These are phyloP conservation scores for Apiospora sp. DNA, from an alignment of 2,329 filamentous ascomycete genomes.

Conservation along the genomic window DNA sequence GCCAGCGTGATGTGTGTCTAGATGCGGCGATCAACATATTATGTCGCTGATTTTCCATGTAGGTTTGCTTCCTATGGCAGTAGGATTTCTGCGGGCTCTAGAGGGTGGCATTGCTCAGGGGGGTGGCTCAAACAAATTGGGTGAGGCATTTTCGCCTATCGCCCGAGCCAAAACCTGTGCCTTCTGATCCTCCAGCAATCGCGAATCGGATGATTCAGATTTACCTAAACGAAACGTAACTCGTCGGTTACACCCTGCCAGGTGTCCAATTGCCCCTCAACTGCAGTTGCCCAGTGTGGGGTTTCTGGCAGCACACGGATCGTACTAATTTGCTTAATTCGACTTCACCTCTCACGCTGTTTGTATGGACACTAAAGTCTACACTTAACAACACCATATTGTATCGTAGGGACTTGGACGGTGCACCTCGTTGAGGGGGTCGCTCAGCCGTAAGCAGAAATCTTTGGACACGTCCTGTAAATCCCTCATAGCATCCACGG, in stretches of 20 bases:
- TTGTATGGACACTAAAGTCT: background rate
- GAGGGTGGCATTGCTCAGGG: no score
- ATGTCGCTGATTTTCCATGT: no score
- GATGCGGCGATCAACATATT: no score
- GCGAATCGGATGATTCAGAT: background rate
- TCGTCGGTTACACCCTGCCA: background rate
- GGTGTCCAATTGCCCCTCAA: background rate
- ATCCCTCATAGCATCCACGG: background rate
- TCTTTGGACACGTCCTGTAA: background rate
- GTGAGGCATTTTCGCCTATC: no score
- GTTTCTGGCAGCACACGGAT: background rate
- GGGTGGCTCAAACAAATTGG: no score
- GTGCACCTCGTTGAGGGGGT: background rate
- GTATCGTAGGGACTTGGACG: background rate
- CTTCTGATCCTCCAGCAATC: background rate
- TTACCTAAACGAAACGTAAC: background rate
- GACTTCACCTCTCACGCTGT: background rate
- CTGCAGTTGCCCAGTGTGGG: background rate
- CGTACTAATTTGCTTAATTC: background rate
- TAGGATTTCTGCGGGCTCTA: no score
- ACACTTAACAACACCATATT: background rate
- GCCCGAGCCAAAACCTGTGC: no score
- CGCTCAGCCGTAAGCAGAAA: background rate
- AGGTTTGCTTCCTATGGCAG: no score
- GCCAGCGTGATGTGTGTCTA: no score